Percentiles rank a stretch among this genome's conserved stretches.
phyloP scores from a whole-genome alignment of 495 filamentous ascomycete genomes.

The Podospora pseudocomata region DNA sequence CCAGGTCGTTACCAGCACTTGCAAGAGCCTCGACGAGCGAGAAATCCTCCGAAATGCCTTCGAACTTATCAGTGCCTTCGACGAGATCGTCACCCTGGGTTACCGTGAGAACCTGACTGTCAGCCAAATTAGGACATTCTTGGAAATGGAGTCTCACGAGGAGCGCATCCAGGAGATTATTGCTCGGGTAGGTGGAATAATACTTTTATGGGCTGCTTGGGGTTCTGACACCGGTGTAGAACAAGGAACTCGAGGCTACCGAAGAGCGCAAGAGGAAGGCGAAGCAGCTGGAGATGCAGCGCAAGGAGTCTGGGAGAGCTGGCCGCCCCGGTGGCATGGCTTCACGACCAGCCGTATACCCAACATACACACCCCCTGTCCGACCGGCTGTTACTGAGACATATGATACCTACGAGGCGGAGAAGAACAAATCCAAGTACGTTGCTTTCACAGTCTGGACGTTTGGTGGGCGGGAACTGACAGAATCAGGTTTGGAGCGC shows the following conservation, averaged over 20 bases:
- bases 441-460: slow-evolving; percentile 19
- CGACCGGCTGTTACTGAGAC: slow-evolving; percentile 70
- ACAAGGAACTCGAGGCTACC: slow-evolving; percentile 96
- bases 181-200: slow-evolving; percentile 60
- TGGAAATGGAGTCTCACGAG: slow-evolving; percentile 99
- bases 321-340: slow-evolving; percentile 53
- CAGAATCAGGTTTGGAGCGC: slow-evolving; percentile 49
- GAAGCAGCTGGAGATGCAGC: slow-evolving; percentile 96
- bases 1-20: slow-evolving; percentile 92
- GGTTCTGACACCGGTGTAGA: slow-evolving; percentile 52
- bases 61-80: slow-evolving; percentile 91
- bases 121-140: slow-evolving; percentile 94
- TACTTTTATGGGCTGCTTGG: not conserved
- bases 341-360: slow-evolving; percentile 69
- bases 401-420: slow-evolving; percentile 89
- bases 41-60: slow-evolving; percentile 94
- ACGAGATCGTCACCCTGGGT: slow-evolving; percentile 90
- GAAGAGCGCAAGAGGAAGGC: slow-evolving; percentile 98
- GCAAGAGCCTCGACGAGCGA: slow-evolving; percentile 91
- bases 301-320: slow-evolving; percentile 73
- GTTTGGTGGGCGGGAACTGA: slow-evolving; percentile 18
- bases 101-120: slow-evolving; percentile 94
- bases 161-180: slow-evolving; percentile 98
- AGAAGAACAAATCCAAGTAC: slow-evolving; percentile 90
- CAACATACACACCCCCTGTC: slow-evolving; percentile 80